phyloP scores from a whole-genome alignment of 371 early-diverging fungal genomes.

The Blastocladiella emersonii region DNA sequence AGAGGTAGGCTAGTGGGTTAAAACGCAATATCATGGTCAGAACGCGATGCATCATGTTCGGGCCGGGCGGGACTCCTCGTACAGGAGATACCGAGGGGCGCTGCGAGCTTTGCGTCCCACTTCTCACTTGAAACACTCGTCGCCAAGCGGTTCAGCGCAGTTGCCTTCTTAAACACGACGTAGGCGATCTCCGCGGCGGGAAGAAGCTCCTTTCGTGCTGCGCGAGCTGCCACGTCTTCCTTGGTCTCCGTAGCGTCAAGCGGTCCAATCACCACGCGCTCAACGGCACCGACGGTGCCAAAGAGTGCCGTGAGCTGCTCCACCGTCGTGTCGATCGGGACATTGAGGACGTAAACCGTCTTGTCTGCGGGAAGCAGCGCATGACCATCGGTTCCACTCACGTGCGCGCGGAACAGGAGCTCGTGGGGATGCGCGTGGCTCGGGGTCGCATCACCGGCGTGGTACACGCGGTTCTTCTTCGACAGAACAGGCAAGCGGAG shows the following conservation, averaged over 20 bases:
- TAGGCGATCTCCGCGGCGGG: constrained; percentile 33
- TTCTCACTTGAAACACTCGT: constrained; percentile 26
- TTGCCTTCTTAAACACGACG: constrained; percentile 54
- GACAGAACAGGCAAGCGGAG: too few relatives aligned
- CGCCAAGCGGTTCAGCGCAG: constrained; percentile 52
- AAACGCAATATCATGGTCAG: too few relatives aligned
- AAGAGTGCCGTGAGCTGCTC: constrained; percentile 59
- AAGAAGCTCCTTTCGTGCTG: constrained; percentile 3
- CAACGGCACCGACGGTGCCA: constrained; percentile 46
- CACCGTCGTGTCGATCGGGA: constrained; percentile 68
- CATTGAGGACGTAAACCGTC: constrained; percentile 63
- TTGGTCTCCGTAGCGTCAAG: constrained; percentile 16
- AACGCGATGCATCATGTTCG: too few relatives aligned
- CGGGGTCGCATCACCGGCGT: too few relatives aligned
- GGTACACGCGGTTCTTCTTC: too few relatives aligned
- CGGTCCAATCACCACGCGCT: constrained; percentile 28
- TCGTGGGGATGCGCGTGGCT: too few relatives aligned
- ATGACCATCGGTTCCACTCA: too few relatives aligned
- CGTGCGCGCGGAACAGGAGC: too few relatives aligned
- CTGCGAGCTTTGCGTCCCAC: constrained; percentile 10
- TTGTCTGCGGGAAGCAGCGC: constrained; percentile 34
- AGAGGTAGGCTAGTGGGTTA: constrained; percentile 26
- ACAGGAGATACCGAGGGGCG: constrained; percentile 36
- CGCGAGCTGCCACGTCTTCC: constrained; percentile 9
- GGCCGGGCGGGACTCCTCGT: too few relatives aligned